Percentiles rank a stretch among this genome's conserved stretches.
phyloP scores from a whole-genome alignment of 2,329 filamentous ascomycete species.

The Penicillium sp. region DNA sequence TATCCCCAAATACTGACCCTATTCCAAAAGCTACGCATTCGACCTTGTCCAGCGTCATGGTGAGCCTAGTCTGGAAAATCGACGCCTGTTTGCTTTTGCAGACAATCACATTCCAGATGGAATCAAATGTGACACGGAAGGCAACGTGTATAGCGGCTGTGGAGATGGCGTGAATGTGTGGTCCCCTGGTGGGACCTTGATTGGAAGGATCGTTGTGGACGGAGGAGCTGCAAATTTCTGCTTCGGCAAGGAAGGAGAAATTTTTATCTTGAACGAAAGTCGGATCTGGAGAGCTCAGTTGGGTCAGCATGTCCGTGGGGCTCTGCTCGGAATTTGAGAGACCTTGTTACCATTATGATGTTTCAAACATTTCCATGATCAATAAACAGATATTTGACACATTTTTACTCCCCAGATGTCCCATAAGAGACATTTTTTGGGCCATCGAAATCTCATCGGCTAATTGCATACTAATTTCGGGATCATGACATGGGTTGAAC shows the following conservation, averaged over 20 bases:
- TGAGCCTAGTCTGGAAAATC: constrained; percentile 50
- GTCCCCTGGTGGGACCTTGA: constrained; percentile 51
- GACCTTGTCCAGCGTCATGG: constrained; percentile 45
- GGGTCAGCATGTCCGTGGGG: constrained; percentile 8
- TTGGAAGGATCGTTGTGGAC: constrained; percentile 61
- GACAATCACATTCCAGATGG: constrained; percentile 50
- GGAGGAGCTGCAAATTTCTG: constrained; percentile 53
- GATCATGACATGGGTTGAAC: too few species aligned
- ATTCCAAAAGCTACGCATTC: constrained; percentile 47
- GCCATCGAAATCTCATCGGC: too few species aligned
- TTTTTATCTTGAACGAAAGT: constrained; percentile 52
- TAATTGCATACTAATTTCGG: too few species aligned
- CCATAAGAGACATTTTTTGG: too few species aligned
- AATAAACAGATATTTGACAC: too few species aligned
- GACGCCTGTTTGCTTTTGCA: constrained; percentile 56
- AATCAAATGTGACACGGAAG: constrained; percentile 55
- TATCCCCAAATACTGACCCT: too few species aligned
- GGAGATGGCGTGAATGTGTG: constrained; percentile 60
- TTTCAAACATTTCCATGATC: too few species aligned
- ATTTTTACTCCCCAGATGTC: too few species aligned
- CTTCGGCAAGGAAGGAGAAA: constrained; percentile 43
- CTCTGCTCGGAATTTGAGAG: constrained; percentile 3
- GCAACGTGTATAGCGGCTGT: constrained; percentile 60
- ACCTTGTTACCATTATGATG: too few species aligned
- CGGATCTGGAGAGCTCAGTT: constrained; percentile 49